Evolutionary conservation across 164 flowering plant genomes (phyloP).

Genomic region (Aristolochia californica): DNA sequence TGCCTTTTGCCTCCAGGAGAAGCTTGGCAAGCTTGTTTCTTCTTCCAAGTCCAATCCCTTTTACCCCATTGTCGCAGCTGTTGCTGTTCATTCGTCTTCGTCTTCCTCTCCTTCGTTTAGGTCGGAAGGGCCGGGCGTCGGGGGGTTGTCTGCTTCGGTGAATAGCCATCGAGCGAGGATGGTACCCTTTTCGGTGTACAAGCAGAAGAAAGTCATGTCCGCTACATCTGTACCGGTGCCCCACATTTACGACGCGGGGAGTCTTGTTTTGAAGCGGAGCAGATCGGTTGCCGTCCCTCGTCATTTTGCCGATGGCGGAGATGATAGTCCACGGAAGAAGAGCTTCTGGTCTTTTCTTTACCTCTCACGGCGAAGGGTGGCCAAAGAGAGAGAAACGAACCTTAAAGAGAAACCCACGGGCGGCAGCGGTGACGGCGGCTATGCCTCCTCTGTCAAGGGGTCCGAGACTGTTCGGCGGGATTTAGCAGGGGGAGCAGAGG

Average conservation of each 20-base stretch:
- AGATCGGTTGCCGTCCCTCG: conserved; percentile 48
- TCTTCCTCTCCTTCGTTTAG: conserved; percentile 36
- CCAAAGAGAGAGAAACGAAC: not conserved
- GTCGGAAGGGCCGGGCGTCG: conserved; percentile 16
- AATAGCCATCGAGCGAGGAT: conserved; percentile 3
- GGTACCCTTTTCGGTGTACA: conserved; percentile 17
- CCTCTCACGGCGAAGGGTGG: conserved; percentile 12
- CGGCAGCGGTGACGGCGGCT: not conserved
- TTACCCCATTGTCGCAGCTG: conserved; percentile 13
- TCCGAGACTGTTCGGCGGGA: conserved; percentile 2
- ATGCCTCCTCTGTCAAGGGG: not conserved
- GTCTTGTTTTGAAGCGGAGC: conserved; percentile 52
- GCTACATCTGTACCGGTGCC: not conserved
- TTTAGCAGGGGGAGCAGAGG: conserved; percentile 1
- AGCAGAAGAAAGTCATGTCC: conserved; percentile 5
- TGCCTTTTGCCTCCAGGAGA: conserved; percentile 78
- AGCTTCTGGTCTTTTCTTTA: conserved; percentile 83
- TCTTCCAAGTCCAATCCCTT: conserved; percentile 24
- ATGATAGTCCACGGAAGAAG: conserved; percentile 28
- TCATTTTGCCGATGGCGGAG: conserved; percentile 19
- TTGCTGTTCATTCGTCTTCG: conserved; percentile 18
- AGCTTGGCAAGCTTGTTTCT: conserved; percentile 75
- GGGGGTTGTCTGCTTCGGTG: not conserved
- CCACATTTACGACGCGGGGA: conserved; percentile 11
- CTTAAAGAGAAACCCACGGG: not conserved